These are phyloP conservation scores for Pythium sukuiense DNA, from an alignment of 352 stramenopile species.

Conservation along the genomic window DNA sequence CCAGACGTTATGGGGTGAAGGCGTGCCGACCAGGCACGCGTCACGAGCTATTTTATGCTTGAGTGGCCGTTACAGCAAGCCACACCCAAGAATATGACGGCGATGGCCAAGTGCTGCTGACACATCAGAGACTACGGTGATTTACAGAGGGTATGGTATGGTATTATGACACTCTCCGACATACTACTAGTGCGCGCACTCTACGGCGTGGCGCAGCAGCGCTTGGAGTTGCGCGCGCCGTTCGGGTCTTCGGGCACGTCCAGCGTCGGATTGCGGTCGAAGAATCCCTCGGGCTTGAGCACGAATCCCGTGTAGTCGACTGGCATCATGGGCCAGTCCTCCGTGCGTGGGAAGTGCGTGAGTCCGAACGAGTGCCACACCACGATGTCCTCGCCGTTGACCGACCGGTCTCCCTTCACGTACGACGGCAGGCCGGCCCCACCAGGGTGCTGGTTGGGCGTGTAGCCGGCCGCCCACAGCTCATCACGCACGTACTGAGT, in stretches of 20 bases:
- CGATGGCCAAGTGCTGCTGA: no score
- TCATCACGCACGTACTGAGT: slow-evolving; percentile 61
- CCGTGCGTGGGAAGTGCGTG: slow-evolving; percentile 61
- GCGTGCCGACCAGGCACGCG: no score
- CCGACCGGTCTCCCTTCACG: slow-evolving; percentile 44
- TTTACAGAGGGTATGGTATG: no score
- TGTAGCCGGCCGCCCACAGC: slow-evolving; percentile 69
- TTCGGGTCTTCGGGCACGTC: slow-evolving; percentile 47
- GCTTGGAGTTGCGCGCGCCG: slow-evolving; percentile 37
- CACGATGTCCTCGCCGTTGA: slow-evolving; percentile 68
- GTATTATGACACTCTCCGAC: no score
- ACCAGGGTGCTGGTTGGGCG: slow-evolving; percentile 58
- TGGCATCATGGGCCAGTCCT: slow-evolving; percentile 81
- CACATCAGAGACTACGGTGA: no score
- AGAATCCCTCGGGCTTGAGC: slow-evolving; percentile 70
- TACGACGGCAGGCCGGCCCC: slow-evolving; percentile 55
- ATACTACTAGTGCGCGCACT: no score
- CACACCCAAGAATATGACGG: no score
- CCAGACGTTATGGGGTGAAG: no score
- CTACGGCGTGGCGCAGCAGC: slow-evolving; percentile 19
- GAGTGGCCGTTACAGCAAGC: no score
- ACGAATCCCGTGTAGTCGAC: slow-evolving; percentile 69
- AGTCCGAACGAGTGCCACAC: slow-evolving; percentile 79
- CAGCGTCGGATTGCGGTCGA: slow-evolving; percentile 58
- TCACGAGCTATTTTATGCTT: no score